These are phyloP conservation scores for Pseudovirgaria hyperparasitica DNA, from an alignment of 2,329 filamentous ascomycete genomes.

Conservation along the genomic window DNA sequence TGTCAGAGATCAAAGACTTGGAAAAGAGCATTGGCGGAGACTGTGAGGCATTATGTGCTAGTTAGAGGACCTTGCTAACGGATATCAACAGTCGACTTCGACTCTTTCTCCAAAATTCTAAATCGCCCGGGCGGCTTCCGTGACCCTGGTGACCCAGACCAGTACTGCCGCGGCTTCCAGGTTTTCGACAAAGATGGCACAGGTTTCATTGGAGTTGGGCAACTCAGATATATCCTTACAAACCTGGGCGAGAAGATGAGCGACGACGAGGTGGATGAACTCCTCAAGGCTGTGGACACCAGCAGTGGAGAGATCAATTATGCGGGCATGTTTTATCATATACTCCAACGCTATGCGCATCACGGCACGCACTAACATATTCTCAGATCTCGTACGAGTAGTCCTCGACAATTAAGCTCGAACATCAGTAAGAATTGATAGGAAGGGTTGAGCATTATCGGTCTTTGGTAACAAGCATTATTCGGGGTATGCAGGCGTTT, in stretches of 20 bases:
- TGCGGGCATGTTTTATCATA: constrained; percentile 53
- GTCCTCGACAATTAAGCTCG: too few relatives aligned
- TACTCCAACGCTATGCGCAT: too few relatives aligned
- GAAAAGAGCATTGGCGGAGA: constrained; percentile 83
- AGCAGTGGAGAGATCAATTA: constrained; percentile 97
- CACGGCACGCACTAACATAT: too few relatives aligned
- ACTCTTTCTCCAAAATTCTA: constrained; percentile 90
- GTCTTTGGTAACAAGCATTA: too few relatives aligned
- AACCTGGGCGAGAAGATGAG: constrained; percentile 99
- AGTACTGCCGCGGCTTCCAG: constrained; percentile 97
- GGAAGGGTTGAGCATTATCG: too few relatives aligned
- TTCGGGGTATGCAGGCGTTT: too few relatives aligned
- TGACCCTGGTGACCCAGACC: constrained; percentile 92
- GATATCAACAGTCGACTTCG: constrained; percentile 69
- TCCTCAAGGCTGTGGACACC: constrained; percentile 95
- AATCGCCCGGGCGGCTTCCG: constrained; percentile 97
- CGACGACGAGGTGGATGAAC: constrained; percentile 95
- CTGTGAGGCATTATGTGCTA: constrained; percentile 49
- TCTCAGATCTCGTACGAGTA: too few relatives aligned
- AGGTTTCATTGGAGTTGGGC: constrained; percentile 92
- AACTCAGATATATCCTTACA: constrained; percentile 94
- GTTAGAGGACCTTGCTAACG: constrained; percentile 3
- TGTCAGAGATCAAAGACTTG: constrained; percentile 82
- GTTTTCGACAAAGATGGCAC: constrained; percentile 99
- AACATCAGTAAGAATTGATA: too few relatives aligned